These are phyloP conservation scores for Pseudogymnoascus sp. DNA, from an alignment of 2,329 filamentous ascomycete genomes.

Conservation along the genomic window DNA sequence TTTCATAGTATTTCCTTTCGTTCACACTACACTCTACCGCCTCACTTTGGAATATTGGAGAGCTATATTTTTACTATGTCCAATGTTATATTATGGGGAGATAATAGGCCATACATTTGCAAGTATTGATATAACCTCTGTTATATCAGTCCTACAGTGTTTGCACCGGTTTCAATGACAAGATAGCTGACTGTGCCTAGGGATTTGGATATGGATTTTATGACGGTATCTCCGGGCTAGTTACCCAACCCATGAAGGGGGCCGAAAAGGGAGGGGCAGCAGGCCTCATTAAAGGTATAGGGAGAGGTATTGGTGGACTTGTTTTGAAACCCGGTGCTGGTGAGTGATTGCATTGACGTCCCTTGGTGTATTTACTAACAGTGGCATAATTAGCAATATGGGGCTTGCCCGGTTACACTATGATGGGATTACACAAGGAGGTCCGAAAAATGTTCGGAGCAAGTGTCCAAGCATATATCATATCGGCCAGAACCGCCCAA, in stretches of 20 bases:
- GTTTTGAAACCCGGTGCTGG: constrained; percentile 55
- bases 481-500: constrained; percentile 66
- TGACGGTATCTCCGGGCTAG: constrained; percentile 71
- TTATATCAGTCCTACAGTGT: not conserved
- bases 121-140: not conserved
- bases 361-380: constrained; percentile 9
- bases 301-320: constrained; percentile 54
- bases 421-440: constrained; percentile 75
- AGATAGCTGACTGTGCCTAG: not conserved
- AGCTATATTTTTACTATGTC: not conserved
- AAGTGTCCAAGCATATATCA: constrained; percentile 70
- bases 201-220: constrained; percentile 53
- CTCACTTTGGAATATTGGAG: not conserved
- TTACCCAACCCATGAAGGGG: constrained; percentile 67
- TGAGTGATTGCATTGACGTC: constrained; percentile 28
- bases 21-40: not conserved
- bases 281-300: constrained; percentile 70
- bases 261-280: constrained; percentile 54
- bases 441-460: constrained; percentile 61
- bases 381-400: constrained; percentile 41
- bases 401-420: constrained; percentile 69
- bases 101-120: not conserved
- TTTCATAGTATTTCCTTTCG: not conserved
- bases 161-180: not conserved
- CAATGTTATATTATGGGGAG: not conserved